Percentiles rank a stretch among this genome's conserved stretches.
Conservation (phyloP, 2,329 filamentous ascomycete genomes). For the Neonectria neomacrospora region DNA sequence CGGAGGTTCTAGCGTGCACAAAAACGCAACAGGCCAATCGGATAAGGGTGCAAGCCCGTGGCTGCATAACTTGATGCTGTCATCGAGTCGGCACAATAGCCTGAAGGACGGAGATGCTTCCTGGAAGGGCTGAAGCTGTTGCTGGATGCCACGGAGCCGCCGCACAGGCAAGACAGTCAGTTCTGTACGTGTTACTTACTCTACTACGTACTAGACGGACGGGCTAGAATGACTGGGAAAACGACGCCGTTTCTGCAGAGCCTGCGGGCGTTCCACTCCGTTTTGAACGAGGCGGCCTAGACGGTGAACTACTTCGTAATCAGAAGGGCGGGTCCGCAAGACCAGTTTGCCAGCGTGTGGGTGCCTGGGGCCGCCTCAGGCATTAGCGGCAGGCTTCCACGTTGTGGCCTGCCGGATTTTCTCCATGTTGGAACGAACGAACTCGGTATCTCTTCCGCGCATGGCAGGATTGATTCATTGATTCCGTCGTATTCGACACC, state of each 20-base stretch:
- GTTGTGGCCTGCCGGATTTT: neutral
- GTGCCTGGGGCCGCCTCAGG: constrained; percentile 7
- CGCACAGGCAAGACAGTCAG: constrained; percentile 29
- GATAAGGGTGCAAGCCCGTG: neutral
- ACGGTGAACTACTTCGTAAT: neutral
- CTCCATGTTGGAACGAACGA: neutral
- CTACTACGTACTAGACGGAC: constrained; percentile 33
- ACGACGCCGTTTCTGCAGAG: constrained; percentile 34
- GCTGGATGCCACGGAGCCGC: constrained; percentile 31
- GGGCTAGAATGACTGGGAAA: constrained; percentile 28
- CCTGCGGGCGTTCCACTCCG: constrained; percentile 31
- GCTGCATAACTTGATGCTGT: constrained; percentile 5
- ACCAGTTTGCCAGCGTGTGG: constrained; percentile 19
- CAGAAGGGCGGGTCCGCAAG: constrained; percentile 26
- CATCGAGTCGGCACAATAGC: constrained; percentile 1
- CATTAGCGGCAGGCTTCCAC: neutral
- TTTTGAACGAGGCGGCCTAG: constrained; percentile 7
- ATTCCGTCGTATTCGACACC: constrained; percentile 8
- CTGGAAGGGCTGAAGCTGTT: constrained; percentile 24
- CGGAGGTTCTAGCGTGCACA: constrained; percentile 6
- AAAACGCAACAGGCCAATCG: constrained; percentile 10
- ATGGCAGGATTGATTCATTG: too few species aligned
- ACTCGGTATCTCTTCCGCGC: neutral
- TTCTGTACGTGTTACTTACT: too few species aligned
- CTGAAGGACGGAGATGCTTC: constrained; percentile 29